These are phyloP conservation scores for Ascochyta clinopodiicola DNA, from an alignment of 2,329 filamentous ascomycete species.

Conservation along the genomic window DNA sequence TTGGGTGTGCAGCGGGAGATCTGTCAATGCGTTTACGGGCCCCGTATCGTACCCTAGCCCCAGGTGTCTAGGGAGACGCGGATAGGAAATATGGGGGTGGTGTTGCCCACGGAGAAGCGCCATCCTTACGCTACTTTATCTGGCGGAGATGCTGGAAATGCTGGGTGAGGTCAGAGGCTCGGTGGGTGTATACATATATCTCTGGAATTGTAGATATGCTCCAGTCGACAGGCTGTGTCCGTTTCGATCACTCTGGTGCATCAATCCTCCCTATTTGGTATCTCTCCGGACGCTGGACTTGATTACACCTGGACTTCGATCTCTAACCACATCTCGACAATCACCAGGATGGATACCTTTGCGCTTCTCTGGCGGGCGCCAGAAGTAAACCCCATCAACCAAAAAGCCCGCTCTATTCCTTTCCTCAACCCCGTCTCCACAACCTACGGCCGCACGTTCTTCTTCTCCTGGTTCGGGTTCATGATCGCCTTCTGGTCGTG, in stretches of 20 bases:
- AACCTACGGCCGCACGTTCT: constrained; percentile 82
- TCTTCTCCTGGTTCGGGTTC: constrained; percentile 86
- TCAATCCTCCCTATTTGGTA: background rate
- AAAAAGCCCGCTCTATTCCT: constrained; percentile 79
- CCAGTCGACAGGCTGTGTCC: background rate
- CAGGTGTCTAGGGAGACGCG: background rate
- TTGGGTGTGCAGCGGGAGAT: constrained; percentile 4
- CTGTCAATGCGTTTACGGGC: constrained; percentile 4
- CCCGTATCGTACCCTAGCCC: constrained; percentile 8
- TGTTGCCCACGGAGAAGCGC: constrained; percentile 18
- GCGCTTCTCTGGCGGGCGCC: constrained; percentile 56
- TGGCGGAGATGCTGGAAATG: constrained; percentile 17
- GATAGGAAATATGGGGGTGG: constrained; percentile 10
- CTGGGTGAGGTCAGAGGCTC: constrained; percentile 11
- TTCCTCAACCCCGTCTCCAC: constrained; percentile 75
- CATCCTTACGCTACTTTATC: constrained; percentile 3
- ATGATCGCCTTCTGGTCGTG: constrained; percentile 86
- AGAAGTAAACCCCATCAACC: constrained; percentile 79
- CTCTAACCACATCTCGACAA: background rate
- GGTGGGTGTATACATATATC: background rate
- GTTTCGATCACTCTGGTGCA: background rate
- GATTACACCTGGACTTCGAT: background rate
- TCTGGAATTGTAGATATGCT: background rate
- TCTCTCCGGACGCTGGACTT: background rate
- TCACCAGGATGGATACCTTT: constrained; percentile 22